phyloP scores from a whole-genome alignment of 1,284 basidiomycete genomes.

The Ustilago sp. region DNA sequence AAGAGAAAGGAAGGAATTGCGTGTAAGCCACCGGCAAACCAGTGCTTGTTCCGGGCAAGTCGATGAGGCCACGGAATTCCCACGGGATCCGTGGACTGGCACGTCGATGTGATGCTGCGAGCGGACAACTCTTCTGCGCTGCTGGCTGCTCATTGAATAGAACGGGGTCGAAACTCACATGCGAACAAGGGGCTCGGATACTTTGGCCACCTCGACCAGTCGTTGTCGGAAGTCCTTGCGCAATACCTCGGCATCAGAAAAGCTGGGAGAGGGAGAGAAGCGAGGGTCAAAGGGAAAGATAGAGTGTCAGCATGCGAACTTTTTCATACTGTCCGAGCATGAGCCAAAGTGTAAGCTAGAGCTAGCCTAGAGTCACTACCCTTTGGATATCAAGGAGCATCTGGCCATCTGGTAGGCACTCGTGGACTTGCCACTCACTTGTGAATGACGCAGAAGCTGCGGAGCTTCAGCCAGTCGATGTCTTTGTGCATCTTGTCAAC shows the following conservation, averaged over 20 bases:
- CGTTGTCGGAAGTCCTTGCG: slow-evolving; percentile 77
- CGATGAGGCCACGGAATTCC: not conserved
- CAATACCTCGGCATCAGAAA: slow-evolving; percentile 81
- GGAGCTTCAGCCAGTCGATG: slow-evolving; percentile 86
- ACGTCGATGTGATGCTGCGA: not conserved
- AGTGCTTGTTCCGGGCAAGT: not conserved
- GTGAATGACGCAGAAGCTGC: slow-evolving; percentile 80
- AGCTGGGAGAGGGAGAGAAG: slow-evolving; percentile 72
- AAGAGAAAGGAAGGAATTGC: not conserved
- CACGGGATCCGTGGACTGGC: not conserved
- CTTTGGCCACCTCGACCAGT: slow-evolving; percentile 74
- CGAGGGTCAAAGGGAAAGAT: not conserved
- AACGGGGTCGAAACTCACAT: slow-evolving; percentile 74
- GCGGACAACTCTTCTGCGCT: not conserved
- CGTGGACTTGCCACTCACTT: slow-evolving; percentile 72
- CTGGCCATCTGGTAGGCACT: too few species aligned
- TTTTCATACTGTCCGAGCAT: not conserved
- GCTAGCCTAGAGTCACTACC: not conserved
- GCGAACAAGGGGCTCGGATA: slow-evolving; percentile 82
- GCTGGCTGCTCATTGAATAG: not conserved
- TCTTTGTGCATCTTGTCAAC: slow-evolving; percentile 86
- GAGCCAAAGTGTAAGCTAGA: not conserved
- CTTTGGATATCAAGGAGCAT: too few species aligned
- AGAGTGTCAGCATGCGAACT: slow-evolving; percentile 2
- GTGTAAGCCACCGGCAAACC: too few species aligned